Evolutionary conservation across 1,284 basidiomycete genomes (phyloP), one percentile per base, ranked within the genome.

Genomic region (Athelia psychrophila): DNA sequence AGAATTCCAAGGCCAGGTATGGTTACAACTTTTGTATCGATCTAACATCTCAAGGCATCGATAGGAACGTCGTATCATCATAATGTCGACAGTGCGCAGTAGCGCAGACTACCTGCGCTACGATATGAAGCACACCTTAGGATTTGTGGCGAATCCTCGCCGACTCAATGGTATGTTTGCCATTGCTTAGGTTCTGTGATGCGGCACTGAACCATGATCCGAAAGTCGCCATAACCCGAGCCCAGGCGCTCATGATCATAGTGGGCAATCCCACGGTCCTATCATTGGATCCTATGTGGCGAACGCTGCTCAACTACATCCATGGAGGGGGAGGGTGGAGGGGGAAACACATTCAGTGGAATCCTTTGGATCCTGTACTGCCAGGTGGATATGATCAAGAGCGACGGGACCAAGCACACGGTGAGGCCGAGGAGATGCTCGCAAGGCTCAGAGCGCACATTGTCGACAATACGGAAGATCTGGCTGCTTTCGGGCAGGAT

Each of bases 1-100:
- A 62, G 79, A 83, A 53, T 86, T 84, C 64, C 83, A 86, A 63
- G 84, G 83, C 6, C 81, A 84, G 66, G 82, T 81, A 52, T n/a
- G 27, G 44, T 8, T 23, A 27, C 2, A 48, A n/a, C n/a, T n/a
- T n/a, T 8, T n/a, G 19, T 3, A 13, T 20, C 32, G 25, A 36
- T 23, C 19, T 15, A 25, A 13, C 46, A 47, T 19, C 32, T 18
- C 48, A 9, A 3, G 25, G 47, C 20, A 22, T 42, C 18, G 22
- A 22, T 49, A 86, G 82, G 84, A 87, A 67, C 79, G 83, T 16
- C 72, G 75, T 0, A 74, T 84, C 5, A 85, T 87, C 46, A 83
- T 87, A 55, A 75, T 87, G 13, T 85, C 83, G 2, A 84, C 83
- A 9, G 84, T 86, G 1, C 69, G 84, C 54, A 84, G 82, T 58